Conservation (phyloP, 768 basidiomycete genomes). For the Hydnomerulius pinastri region DNA sequence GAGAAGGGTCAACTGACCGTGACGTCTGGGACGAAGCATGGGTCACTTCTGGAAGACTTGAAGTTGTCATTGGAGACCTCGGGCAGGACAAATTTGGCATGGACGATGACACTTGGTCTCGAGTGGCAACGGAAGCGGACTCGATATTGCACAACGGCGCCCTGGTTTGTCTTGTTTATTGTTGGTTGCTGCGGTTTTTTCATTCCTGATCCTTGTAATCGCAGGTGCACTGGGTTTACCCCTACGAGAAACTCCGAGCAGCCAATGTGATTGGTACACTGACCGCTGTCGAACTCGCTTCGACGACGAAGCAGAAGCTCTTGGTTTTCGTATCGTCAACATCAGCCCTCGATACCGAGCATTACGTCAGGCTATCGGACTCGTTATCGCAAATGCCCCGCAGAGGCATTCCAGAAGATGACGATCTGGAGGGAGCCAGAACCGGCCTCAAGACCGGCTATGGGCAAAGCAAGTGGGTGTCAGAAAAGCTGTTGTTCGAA, state of each 20-base stretch:
- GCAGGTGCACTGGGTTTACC: constrained; percentile 98
- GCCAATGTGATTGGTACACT: constrained; percentile 94
- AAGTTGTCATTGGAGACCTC: constrained; percentile 86
- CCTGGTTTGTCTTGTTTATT: constrained; percentile 59
- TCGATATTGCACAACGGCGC: constrained; percentile 94
- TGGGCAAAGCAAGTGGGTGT: constrained; percentile 98
- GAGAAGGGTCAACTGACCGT: constrained; percentile 71
- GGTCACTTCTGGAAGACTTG: constrained; percentile 65
- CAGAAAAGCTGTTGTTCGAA: constrained; percentile 91
- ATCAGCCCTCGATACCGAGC: constrained; percentile 88
- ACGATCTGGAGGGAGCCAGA: constrained; percentile 86
- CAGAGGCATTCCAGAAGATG: constrained; percentile 81
- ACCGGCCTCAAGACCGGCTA: constrained; percentile 83
- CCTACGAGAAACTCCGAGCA: constrained; percentile 88
- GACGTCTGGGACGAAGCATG: constrained; percentile 90
- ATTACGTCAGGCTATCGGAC: constrained; percentile 89
- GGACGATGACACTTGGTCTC: constrained; percentile 59
- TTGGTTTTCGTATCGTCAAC: constrained; percentile 95
- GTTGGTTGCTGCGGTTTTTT: neutral
- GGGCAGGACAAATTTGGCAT: constrained; percentile 76
- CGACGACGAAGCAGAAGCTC: constrained; percentile 69
- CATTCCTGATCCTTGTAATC: neutral
- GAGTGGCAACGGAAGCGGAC: constrained; percentile 72
- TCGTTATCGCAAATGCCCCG: constrained; percentile 46
- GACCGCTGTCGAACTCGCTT: constrained; percentile 78